Evolutionary conservation across 371 early-diverging fungal species (phyloP), one percentile per base, ranked within the genome.

Genomic region (Vairimorpha apis): DNA sequence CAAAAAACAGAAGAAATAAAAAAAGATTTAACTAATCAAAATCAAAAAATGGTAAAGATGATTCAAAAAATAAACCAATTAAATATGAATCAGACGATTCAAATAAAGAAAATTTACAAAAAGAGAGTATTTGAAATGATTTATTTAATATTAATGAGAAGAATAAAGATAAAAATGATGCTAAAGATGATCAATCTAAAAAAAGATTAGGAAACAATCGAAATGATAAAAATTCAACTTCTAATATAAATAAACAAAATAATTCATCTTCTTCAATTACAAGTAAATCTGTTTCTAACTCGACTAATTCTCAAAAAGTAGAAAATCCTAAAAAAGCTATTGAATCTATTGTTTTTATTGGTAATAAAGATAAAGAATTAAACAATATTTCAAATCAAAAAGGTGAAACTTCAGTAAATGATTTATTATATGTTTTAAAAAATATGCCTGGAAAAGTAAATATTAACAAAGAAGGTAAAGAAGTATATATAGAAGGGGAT

Each of bases 351-450:
- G 30, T 37, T n/a, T 30, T 43, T 27, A 13, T 41, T 8, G 25
- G 35, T 4, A 29, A 59, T 14, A 25, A 37, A n/a, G 21, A 44
- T 7, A 33, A 58, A 45, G 23, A 38, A 32, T 47, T 21, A n/a
- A 33, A 37, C 1, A 41, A 65, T 21, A 29, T 3, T 37, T 18
- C 59, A 5, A 27, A 60, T 21, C 41, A 59, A 16, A 23, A 72
- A 0, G 25, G 25, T 38, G 27, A 74, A 27, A 41, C 51, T 12
- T 37, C 73, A 62, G 37, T 72, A 30, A 67, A 58, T 21, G 72
- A 68, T 60, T 21, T 76, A 30, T 72, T 76, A 43, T 56, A 47
- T 66, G 69, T 76, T 59, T 44, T 76, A 32, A 76, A 76, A 25
- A 76, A 76, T 44, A 70, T 76, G 72, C 76, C 76, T 58, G 60